phyloP scores from a whole-genome alignment of 768 basidiomycete genomes.

The Crassisporium funariophilum region DNA sequence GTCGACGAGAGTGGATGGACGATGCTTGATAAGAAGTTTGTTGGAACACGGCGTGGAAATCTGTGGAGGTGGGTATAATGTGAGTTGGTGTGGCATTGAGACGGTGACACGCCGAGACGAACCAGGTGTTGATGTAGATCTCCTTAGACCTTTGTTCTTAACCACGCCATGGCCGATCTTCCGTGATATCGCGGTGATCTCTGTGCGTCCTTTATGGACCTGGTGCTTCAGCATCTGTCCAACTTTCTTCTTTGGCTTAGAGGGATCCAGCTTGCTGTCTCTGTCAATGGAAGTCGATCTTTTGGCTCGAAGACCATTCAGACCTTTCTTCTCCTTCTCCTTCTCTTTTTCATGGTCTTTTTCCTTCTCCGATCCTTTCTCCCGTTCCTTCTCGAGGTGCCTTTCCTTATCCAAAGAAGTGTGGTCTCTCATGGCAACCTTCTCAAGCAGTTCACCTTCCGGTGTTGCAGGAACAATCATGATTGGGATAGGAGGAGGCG shows the following conservation, averaged over 20 bases:
- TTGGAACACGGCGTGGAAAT: slow-evolving; percentile 67
- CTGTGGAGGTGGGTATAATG: slow-evolving; percentile 33
- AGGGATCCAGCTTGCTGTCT: slow-evolving; percentile 40
- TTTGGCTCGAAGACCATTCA: slow-evolving; percentile 22
- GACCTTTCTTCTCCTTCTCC: slow-evolving; percentile 11
- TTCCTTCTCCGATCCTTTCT: slow-evolving; percentile 15
- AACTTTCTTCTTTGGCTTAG: slow-evolving; percentile 73
- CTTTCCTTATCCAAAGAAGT: slow-evolving; percentile 15
- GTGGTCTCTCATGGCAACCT: slow-evolving; percentile 4
- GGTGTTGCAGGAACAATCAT: slow-evolving; percentile 67
- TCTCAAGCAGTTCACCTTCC: slow-evolving; percentile 23
- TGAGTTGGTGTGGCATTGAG: background rate
- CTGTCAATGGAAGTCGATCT: slow-evolving; percentile 43
- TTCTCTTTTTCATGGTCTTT: slow-evolving; percentile 18
- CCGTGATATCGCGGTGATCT: slow-evolving; percentile 75
- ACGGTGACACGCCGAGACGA: slow-evolving; percentile 14
- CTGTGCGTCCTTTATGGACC: slow-evolving; percentile 72
- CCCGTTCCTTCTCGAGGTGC: slow-evolving; percentile 3
- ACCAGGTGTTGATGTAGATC: slow-evolving; percentile 75
- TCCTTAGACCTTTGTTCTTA: slow-evolving; percentile 54
- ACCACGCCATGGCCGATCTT: slow-evolving; percentile 75
- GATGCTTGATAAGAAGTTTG: slow-evolving; percentile 69
- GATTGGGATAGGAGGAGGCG: slow-evolving; percentile 46
- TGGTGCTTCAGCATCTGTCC: slow-evolving; percentile 75
- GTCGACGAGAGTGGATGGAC: slow-evolving; percentile 81